Base-by-base conservation (phyloP, 305 asterid species). In the Withania somnifera region DNA sequence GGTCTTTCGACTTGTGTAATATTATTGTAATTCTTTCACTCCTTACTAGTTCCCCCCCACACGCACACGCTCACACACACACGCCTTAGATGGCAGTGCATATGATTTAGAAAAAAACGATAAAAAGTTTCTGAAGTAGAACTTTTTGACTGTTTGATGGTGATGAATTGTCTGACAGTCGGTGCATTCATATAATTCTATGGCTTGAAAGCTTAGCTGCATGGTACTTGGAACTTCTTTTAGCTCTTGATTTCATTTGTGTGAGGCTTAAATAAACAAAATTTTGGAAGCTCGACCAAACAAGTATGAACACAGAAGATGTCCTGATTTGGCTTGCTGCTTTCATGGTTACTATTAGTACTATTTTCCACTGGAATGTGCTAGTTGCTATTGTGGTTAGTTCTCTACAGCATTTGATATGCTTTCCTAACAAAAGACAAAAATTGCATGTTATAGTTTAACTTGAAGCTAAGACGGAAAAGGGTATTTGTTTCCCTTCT, bases 401-500 rank as follows among this genome's bases (percentile, higher is more conserved):
- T 75, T 50, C 0, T 47, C n/a, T n/a, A 50, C 45, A 50, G 61
- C 61, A 75, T 45, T 24, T 73, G 42, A 73, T 73, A 14, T 75
- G 26, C 61, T 17, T 24, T 14, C 0, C 78, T 22, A 69, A 69
- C 34, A 30, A 75, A 15, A 22, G 15, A 26, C 61, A 75, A 6
- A 50, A 50, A 50, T 2, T 75, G 80, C 47, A 42, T 50, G 45
- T 75, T 50, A 47, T 75, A 50, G 14, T 80, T 68, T 86, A 52
- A 73, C 83, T 82, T 82, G 81, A 81, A 81, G 78, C 80, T 19
- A 68, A 84, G 84, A 66, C 26, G 78, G 69, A 52, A n/a, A 52
- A 75, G 8, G 42, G 42, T 52, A 15, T 77, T 81, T 69, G 54
- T 50, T 8, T 79, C 67, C 85, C 64, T 78, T 26, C 34, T 52